These are phyloP conservation scores for Truncatella angustata DNA, from an alignment of 2,329 filamentous ascomycete genomes.

Conservation along the genomic window DNA sequence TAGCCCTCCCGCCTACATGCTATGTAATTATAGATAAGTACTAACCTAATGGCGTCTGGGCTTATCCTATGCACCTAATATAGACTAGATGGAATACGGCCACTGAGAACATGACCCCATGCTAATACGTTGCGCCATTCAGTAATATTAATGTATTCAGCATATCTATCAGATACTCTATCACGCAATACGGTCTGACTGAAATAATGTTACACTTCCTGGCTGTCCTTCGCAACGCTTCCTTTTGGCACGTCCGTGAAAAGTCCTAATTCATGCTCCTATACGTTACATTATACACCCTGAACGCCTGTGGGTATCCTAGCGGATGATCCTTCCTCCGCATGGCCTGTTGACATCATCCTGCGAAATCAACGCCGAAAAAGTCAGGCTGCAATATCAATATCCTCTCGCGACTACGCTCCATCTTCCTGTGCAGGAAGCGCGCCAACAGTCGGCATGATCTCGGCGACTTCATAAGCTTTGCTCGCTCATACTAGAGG, in stretches of 20 bases:
- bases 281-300: neutral
- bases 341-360: neutral
- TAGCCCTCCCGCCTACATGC: too few relatives aligned
- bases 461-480: neutral
- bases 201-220: neutral
- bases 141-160: too few relatives aligned
- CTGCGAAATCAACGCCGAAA: neutral
- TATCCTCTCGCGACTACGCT: neutral
- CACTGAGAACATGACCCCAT: neutral
- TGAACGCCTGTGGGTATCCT: constrained; percentile 6
- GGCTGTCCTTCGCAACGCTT: neutral
- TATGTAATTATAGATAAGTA: too few relatives aligned
- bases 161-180: neutral
- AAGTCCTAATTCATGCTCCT: neutral
- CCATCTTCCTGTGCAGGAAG: neutral
- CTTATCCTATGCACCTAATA: too few relatives aligned
- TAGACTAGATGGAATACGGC: too few relatives aligned
- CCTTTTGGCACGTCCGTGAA: neutral
- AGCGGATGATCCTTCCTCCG: constrained; percentile 3
- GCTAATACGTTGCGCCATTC: too few relatives aligned
- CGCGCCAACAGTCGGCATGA: neutral
- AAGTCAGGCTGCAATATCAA: neutral
- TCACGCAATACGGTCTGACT: neutral
- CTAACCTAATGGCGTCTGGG: too few relatives aligned
- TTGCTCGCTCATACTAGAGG: neutral